phyloP scores from a whole-genome alignment of 2,329 filamentous ascomycete species.

The Aureobasidium vineae region DNA sequence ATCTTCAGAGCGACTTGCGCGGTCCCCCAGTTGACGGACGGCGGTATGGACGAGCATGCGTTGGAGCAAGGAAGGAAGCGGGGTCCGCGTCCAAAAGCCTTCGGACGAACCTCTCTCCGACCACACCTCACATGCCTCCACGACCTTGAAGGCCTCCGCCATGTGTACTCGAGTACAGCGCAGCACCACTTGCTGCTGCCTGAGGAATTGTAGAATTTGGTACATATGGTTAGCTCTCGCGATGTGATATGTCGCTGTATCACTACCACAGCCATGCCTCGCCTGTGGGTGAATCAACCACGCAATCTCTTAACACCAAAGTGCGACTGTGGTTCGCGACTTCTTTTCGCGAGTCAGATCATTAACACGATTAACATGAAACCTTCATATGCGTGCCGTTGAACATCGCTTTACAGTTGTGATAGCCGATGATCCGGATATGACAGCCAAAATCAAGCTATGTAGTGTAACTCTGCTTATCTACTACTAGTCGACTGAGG shows the following conservation, averaged over 20 bases:
- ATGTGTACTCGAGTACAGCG: background rate
- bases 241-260: background rate
- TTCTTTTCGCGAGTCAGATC: too few relatives aligned
- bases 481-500: too few relatives aligned
- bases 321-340: too few relatives aligned
- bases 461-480: too few relatives aligned
- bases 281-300: conserved; percentile 35
- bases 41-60: background rate
- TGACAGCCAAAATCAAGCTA: too few relatives aligned
- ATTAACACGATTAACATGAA: too few relatives aligned
- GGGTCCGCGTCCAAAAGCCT: background rate
- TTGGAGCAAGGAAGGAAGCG: background rate
- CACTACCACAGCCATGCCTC: conserved; percentile 28
- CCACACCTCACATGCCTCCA: background rate
- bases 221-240: too few relatives aligned
- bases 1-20: background rate
- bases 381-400: too few relatives aligned
- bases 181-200: background rate
- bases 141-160: background rate
- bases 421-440: too few relatives aligned
- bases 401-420: too few relatives aligned
- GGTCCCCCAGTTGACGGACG: background rate
- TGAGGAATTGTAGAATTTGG: background rate
- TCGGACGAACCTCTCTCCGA: background rate
- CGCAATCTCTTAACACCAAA: conserved; percentile 33